Base-by-base conservation (phyloP, 371 early-diverging fungal genomes). In the Phascolomyces articulosus region DNA sequence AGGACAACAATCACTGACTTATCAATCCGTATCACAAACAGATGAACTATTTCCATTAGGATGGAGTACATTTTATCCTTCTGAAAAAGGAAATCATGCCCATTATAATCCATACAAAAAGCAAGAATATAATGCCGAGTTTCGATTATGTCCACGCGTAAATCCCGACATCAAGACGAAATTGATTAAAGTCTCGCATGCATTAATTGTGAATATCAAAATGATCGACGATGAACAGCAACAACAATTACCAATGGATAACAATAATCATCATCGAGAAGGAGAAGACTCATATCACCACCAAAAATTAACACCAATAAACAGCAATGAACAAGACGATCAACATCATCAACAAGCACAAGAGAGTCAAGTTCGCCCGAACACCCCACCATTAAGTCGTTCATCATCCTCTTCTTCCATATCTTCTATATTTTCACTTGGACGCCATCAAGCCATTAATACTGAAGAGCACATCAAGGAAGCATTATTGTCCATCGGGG, bases 141-240 rank as follows among this genome's bases (percentile, higher is more conserved):
- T 73, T 41, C 62, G 74, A 26, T 44, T 73, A 1, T 69, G 70
- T 26, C 74, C 74, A 7, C 67, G 74, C 6, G 73, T 73, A 18
- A 66, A 73, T 55, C 67, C 73, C 11, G 67, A 69, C 44, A 64
- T 60, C 29, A 65, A 62, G 20, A 70, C 62, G 2, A 61, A 60
- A 2, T 57, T 73, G 0, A 40, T 73, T 2, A 55, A 60, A 15
- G 67, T 73, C 2, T 54, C 70, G 9, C 74, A 73, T 40, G 55
- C 60, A 1, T 34, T 73, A 13, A 57, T 68, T 26, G 57, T 73
- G 34, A 70, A 73, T 29, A 67, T 73, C 24, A 57, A 20, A 34
- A 34, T 21, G 4, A 61, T 21, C 18, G 24, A 28, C 1, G 38
- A 58, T 23, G 29, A 34, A n/a, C 56, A 56, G 23, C 34, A 56